Conservation (phyloP, 345 rosid species). For the Acer campestre region DNA sequence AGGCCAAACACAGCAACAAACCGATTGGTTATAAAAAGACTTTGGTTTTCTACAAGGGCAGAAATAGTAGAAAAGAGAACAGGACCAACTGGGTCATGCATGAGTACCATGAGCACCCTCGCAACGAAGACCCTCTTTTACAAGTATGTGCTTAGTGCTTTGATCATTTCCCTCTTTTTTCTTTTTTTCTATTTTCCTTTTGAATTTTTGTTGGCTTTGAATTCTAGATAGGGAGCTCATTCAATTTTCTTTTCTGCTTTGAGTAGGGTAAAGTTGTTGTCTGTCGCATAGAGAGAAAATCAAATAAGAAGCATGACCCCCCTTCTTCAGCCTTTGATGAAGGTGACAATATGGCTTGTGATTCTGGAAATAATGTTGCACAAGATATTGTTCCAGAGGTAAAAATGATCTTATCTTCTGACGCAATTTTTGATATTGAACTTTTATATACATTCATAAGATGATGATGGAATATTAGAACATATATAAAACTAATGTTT, state of each 20-base stretch:
- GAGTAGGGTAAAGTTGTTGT: neutral
- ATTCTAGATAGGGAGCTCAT: too few relatives aligned
- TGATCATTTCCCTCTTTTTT: too few relatives aligned
- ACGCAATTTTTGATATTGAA: too few relatives aligned
- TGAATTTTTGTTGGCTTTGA: too few relatives aligned
- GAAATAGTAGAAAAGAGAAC: neutral
- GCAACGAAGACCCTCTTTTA: too few relatives aligned
- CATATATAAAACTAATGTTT: neutral
- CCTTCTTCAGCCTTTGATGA: neutral
- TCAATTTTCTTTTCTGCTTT: neutral
- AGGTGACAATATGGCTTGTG: neutral
- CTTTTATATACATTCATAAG: neutral
- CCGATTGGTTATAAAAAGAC: conserved; percentile 43
- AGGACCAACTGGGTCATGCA: conserved; percentile 16
- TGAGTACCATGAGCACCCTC: neutral
- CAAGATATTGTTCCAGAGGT: neutral
- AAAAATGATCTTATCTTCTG: neutral
- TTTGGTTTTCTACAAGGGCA: conserved; percentile 29
- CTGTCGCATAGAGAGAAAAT: conserved; percentile 2
- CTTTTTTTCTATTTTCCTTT: too few relatives aligned
- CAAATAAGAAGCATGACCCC: neutral
- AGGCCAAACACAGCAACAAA: conserved; percentile 10
- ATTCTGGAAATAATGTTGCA: neutral
- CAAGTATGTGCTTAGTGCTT: neutral
- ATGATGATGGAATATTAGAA: neutral